Percentiles rank a stretch among this genome's conserved stretches.
These are phyloP conservation scores for Globisporangium megalacanthum DNA, from an alignment of 352 stramenopile species.

Conservation along the genomic window DNA sequence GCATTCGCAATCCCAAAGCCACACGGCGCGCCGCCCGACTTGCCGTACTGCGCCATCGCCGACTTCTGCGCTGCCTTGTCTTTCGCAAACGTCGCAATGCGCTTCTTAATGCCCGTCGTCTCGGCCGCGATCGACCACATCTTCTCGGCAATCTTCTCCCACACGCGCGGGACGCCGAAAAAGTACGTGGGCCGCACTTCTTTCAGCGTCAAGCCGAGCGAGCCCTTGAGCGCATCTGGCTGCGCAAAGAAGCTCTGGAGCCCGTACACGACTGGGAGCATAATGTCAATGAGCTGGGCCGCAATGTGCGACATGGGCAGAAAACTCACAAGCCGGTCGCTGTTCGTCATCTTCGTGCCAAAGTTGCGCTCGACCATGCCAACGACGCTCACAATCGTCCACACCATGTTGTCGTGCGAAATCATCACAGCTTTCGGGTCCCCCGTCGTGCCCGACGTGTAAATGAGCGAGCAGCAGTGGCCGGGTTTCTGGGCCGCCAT, in stretches of 20 bases:
- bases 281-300: constrained; percentile 85
- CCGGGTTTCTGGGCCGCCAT: constrained; percentile 79
- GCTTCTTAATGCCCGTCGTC: constrained; percentile 91
- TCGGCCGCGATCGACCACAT: constrained; percentile 79
- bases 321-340: constrained; percentile 81
- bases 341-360: constrained; percentile 48
- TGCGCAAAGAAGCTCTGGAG: constrained; percentile 84
- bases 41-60: constrained; percentile 77
- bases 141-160: constrained; percentile 92
- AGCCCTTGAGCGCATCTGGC: constrained; percentile 88
- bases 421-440: constrained; percentile 96
- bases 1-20: constrained; percentile 87
- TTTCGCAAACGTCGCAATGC: constrained; percentile 89
- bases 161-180: constrained; percentile 89
- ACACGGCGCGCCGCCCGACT: constrained; percentile 81
- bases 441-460: constrained; percentile 94
- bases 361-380: constrained; percentile 58
- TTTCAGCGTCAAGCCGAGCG: constrained; percentile 79
- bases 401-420: constrained; percentile 93
- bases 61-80: constrained; percentile 74
- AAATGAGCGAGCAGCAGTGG: constrained; percentile 90
- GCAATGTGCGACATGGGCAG: constrained; percentile 89
- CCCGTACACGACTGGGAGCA: constrained; percentile 59
- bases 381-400: constrained; percentile 67
- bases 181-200: constrained; percentile 87